These are phyloP conservation scores for Ormosia semicastrata DNA, from an alignment of 306 rosid species.

Conservation along the genomic window DNA sequence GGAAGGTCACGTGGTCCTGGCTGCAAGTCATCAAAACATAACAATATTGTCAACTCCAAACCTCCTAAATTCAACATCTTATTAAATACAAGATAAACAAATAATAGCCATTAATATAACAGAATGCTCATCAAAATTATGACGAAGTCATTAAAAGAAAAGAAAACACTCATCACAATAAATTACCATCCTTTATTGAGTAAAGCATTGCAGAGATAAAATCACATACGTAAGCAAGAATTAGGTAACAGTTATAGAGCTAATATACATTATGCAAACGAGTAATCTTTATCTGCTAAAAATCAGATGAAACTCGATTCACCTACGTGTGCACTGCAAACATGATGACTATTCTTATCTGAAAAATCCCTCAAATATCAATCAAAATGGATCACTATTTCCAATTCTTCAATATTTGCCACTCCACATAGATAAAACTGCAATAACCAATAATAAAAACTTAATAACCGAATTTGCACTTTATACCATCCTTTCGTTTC, in stretches of 20 bases:
- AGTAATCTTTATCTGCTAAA: not conserved
- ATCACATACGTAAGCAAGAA: not conserved
- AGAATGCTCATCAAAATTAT: not conserved
- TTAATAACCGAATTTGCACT: not conserved
- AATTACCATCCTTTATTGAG: not conserved
- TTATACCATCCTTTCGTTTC: not conserved
- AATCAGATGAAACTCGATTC: not conserved
- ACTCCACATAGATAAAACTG: not conserved
- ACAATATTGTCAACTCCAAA: slow-evolving; percentile 26
- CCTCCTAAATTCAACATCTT: not conserved
- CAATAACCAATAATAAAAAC: not conserved
- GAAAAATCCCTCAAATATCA: not conserved
- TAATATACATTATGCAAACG: not conserved
- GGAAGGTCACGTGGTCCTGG: slow-evolving; percentile 81
- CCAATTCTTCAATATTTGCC: not conserved
- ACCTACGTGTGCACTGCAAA: not conserved
- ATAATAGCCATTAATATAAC: not conserved
- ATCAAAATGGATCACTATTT: not conserved
- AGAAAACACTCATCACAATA: not conserved
- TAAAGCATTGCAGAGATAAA: not conserved
- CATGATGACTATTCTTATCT: not conserved
- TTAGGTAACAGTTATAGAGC: not conserved
- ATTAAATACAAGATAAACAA: not conserved
- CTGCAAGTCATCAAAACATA: slow-evolving; percentile 58
- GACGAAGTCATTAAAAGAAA: not conserved